Conservation (phyloP, 305 asterid species). For the Solanum hybrid region DNA sequence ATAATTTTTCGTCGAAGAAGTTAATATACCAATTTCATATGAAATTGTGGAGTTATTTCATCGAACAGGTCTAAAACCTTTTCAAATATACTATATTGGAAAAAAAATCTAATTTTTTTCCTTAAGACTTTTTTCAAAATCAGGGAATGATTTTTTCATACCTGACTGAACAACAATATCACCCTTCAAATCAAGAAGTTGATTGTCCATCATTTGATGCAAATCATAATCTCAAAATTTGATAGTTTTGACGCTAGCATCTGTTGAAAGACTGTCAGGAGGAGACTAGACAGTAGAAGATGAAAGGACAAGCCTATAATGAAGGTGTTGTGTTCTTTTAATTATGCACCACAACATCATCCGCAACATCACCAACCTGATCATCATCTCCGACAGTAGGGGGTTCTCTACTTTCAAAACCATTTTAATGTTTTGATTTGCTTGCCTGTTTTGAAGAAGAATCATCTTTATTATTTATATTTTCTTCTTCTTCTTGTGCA, state of each 20-base stretch:
- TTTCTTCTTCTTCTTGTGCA: background rate
- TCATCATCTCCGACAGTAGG: background rate
- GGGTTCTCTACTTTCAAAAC: background rate
- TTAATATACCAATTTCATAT: background rate
- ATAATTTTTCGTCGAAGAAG: background rate
- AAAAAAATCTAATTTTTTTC: background rate
- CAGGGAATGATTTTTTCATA: too few relatives aligned
- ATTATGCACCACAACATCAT: too few relatives aligned
- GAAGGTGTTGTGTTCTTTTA: background rate
- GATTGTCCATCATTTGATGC: background rate
- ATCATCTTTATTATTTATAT: too few relatives aligned
- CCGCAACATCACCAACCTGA: background rate
- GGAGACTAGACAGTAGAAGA: background rate
- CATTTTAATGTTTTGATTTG: too few relatives aligned
- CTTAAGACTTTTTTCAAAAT: background rate
- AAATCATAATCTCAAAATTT: too few relatives aligned
- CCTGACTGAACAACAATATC: too few relatives aligned
- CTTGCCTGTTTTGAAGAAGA: too few relatives aligned
- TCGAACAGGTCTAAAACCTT: background rate
- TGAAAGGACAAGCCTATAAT: background rate
- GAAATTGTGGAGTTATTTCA: background rate
- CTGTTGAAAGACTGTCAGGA: background rate
- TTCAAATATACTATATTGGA: background rate
- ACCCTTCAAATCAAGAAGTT: background rate
- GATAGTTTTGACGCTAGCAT: background rate